Conservation (phyloP, 2,329 filamentous ascomycete species). For the Apiospora malaysiana region DNA sequence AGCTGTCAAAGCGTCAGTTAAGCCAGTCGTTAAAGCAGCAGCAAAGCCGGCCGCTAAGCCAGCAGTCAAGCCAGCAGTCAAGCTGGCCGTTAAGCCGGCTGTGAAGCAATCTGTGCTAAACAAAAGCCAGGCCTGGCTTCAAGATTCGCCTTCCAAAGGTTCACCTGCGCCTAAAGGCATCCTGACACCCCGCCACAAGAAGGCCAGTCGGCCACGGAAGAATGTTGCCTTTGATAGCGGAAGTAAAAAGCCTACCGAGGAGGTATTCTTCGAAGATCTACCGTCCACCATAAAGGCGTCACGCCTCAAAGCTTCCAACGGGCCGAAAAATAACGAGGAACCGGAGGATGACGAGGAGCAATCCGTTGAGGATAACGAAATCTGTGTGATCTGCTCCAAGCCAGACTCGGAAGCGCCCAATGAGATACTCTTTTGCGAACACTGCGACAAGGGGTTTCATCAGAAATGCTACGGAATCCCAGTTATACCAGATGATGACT, state of each 20-base stretch:
- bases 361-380: conserved; percentile 53
- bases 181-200: conserved; percentile 58
- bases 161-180: conserved; percentile 57
- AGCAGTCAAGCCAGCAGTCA: too few relatives aligned
- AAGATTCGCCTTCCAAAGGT: conserved; percentile 25
- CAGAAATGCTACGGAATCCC: conserved; percentile 65
- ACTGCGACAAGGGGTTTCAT: conserved; percentile 67
- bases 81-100: too few relatives aligned
- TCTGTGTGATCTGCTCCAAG: conserved; percentile 63
- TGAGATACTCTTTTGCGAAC: conserved; percentile 69
- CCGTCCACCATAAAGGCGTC: conserved; percentile 43
- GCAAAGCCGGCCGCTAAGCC: too few relatives aligned
- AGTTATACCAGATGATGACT: conserved; percentile 65
- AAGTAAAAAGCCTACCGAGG: conserved; percentile 39
- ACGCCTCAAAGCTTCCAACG: conserved; percentile 19
- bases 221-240: conserved; percentile 59
- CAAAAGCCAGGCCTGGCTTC: conserved; percentile 15
- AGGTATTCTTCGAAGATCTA: conserved; percentile 60
- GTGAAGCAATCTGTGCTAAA: conserved; percentile 26
- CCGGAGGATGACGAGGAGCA: conserved; percentile 23
- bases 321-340: not conserved
- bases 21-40: too few relatives aligned
- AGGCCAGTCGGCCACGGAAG: conserved; percentile 50
- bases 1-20: too few relatives aligned
- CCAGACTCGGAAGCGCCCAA: conserved; percentile 64